Percentiles rank a stretch among this genome's conserved stretches.
phyloP scores from a whole-genome alignment of 768 basidiomycete genomes.

The Lanmaoa rubissima region DNA sequence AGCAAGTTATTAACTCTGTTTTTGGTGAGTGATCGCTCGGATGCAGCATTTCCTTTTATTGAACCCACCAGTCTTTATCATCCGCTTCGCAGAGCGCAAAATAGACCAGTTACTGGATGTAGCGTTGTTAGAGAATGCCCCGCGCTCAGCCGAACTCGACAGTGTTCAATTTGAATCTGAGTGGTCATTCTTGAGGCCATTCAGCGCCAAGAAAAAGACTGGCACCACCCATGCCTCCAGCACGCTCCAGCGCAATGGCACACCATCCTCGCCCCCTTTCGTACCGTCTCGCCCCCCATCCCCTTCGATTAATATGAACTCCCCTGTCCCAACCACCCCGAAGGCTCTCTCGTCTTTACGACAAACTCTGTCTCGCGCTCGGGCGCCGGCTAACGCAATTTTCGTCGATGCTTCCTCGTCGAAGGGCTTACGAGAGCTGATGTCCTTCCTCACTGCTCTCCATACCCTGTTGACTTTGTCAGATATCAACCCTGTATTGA shows the following conservation, averaged over 20 bases:
- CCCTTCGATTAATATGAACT: conserved; percentile 45
- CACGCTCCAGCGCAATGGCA: conserved; percentile 34
- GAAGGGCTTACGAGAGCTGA: conserved; percentile 55
- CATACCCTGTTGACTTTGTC: conserved; percentile 82
- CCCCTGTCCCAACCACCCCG: conserved; percentile 45
- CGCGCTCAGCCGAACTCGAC: conserved; percentile 75
- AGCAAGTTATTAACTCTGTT: conserved; percentile 92
- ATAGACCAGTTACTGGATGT: conserved; percentile 86
- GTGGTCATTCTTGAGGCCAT: conserved; percentile 86
- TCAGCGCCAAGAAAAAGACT: conserved; percentile 59
- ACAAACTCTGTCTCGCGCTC: conserved; percentile 58
- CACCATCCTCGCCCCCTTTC: conserved; percentile 50
- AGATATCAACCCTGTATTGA: conserved; percentile 85
- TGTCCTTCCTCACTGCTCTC: conserved; percentile 79
- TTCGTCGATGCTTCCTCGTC: conserved; percentile 46
- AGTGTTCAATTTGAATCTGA: conserved; percentile 93
- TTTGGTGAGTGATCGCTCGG: conserved; percentile 58
- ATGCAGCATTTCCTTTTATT: conserved; percentile 1
- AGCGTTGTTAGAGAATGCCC: conserved; percentile 78
- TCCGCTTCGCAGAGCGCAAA: conserved; percentile 84
- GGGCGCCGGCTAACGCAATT: conserved; percentile 49
- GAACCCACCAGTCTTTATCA: conserved; percentile 75
- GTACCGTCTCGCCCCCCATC: conserved; percentile 48
- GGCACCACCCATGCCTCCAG: conserved; percentile 25
- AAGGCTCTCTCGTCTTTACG: conserved; percentile 65